Evolutionary conservation across 179 eudicot genomes (phyloP).

Genomic region (Actinidia chinensis): DNA sequence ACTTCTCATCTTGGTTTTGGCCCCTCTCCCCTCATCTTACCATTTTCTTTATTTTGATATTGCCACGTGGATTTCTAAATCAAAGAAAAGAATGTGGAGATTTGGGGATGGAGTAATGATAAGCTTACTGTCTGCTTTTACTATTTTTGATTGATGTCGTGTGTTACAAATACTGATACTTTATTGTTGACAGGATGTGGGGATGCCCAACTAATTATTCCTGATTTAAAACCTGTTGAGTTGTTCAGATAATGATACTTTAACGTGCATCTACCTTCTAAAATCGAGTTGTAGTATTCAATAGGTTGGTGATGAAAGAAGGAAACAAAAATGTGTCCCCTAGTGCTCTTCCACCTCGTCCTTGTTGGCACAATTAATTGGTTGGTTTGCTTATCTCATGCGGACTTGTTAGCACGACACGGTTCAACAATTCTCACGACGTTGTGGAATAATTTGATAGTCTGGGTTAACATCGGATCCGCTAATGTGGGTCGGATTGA

Average conservation of each 20-base stretch:
- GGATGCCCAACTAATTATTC: neutral
- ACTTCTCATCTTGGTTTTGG: neutral
- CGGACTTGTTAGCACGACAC: no score
- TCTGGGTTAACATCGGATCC: conserved; percentile 5
- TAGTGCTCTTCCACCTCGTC: neutral
- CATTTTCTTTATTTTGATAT: neutral
- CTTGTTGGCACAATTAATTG: neutral
- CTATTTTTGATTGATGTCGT: no score
- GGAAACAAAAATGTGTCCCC: neutral
- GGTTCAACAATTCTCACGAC: neutral
- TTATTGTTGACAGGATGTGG: neutral
- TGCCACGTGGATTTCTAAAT: neutral
- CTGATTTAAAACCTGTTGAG: neutral
- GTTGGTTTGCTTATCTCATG: neutral
- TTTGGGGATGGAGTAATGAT: no score
- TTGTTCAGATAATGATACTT: neutral
- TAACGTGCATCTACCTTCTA: neutral
- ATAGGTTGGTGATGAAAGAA: neutral
- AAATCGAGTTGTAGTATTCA: neutral
- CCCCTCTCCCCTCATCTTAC: neutral
- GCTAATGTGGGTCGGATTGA: neutral
- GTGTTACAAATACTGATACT: no score
- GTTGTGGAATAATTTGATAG: neutral
- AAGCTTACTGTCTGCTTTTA: no score
- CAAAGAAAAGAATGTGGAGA: neutral